Evolutionary conservation across 768 basidiomycete genomes (phyloP).

Genomic region (Roridomyces roridus): DNA sequence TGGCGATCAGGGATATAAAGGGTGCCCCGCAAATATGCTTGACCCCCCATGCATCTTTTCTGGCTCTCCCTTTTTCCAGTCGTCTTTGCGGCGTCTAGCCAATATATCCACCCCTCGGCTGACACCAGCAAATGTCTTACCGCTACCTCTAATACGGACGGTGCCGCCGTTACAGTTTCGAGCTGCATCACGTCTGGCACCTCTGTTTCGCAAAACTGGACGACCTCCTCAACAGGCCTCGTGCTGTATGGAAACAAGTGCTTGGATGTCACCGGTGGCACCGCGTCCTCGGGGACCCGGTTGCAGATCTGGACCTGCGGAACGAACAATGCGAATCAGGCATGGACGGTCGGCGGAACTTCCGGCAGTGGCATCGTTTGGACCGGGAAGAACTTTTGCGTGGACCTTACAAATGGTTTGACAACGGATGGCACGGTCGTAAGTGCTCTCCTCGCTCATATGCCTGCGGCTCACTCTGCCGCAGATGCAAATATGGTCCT

Average conservation of each 20-base stretch:
- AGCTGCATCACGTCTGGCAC: not conserved
- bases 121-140: too few relatives aligned
- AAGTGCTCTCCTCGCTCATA: not conserved
- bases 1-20: too few relatives aligned
- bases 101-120: too few relatives aligned
- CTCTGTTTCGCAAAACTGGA: slow-evolving; percentile 10
- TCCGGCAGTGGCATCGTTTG: slow-evolving; percentile 9
- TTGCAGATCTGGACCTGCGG: slow-evolving; percentile 33
- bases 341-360: slow-evolving; percentile 23
- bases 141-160: too few relatives aligned
- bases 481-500: slow-evolving; percentile 14
- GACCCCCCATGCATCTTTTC: too few relatives aligned
- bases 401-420: slow-evolving; percentile 14
- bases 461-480: not conserved
- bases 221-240: not conserved
- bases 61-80: too few relatives aligned
- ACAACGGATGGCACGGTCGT: slow-evolving; percentile 10
- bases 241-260: not conserved
- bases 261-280: slow-evolving; percentile 13
- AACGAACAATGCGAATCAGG: slow-evolving; percentile 22
- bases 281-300: slow-evolving; percentile 27
- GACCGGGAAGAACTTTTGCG: slow-evolving; percentile 5
- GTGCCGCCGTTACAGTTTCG: not conserved
- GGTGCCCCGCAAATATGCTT: too few relatives aligned
- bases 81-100: too few relatives aligned